Base-by-base conservation (phyloP, 2,329 filamentous ascomycete genomes). In the Sporothrix brunneoviolacea region DNA sequence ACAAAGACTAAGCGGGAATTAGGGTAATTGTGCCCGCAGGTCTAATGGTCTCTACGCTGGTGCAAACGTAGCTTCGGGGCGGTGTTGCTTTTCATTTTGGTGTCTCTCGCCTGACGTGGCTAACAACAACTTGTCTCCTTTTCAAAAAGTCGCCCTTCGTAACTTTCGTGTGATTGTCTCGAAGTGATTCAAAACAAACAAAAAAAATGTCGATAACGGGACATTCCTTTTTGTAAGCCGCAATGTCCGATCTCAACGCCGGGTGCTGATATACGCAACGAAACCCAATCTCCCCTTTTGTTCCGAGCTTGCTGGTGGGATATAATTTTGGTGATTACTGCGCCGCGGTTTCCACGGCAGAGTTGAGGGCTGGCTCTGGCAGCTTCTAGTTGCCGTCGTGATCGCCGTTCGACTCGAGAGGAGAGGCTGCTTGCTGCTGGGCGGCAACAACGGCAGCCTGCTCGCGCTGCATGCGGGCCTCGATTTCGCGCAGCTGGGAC, bases 401-500 rank as follows among this genome's bases (percentile, higher is more conserved):
- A 51, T 78, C 74, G 66, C 75, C 77, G 59, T 80, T 80, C 60
- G 76, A 68, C 60, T 82, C 77, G 59, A 65, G 58, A 48, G 64
- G 61, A 51, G 52, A 57, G 59, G 48, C 38, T 28, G 58, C 50
- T 28, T 28, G 24, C 8, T 56, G 55, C 52, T 64, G 67, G n/a
- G 63, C 63, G 44, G 75, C 73, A n/a, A 61, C 63, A 43, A 75
- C 73, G 65, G 80, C 84, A 58, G 83, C 78, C 73, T n/a, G n/a
- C n/a, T 95, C 89, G 68, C 91, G 84, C 66, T 91, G 84, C 91
- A 97, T 96, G 65, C 91, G 86, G 57, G 91, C 91, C 73, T 97
- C 91, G 67, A 98, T 96, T 77, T 98, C 93, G 72, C 93, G 91
- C 62, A 98, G 83, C 75, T 98, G 93, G 65, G 90, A 95, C 76